Conservation (phyloP, 306 rosid species). For the Leucaena leucocephala region DNA sequence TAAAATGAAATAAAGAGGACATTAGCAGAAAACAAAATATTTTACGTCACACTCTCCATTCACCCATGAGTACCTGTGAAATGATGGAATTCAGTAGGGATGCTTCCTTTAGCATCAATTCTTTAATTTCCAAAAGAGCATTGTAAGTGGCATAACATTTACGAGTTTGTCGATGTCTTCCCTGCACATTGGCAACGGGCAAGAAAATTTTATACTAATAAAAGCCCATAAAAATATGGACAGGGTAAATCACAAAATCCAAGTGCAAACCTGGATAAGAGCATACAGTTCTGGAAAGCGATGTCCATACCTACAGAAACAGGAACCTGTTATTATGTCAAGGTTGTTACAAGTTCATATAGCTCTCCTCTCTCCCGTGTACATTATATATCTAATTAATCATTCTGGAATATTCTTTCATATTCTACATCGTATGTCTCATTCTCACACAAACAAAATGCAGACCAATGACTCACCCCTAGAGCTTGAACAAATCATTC, state of each 20-base stretch:
- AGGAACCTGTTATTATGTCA: constrained; percentile 30
- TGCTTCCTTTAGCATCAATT: constrained; percentile 84
- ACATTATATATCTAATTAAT: constrained; percentile 1
- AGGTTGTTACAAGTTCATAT: constrained; percentile 22
- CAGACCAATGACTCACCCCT: constrained; percentile 23
- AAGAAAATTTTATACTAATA: constrained; percentile 15
- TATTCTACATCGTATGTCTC: constrained; percentile 5
- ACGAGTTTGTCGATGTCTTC: constrained; percentile 78
- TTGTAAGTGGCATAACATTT: constrained; percentile 83
- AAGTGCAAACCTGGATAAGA: constrained; percentile 67
- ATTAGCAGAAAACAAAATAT: background rate
- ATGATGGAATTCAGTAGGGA: constrained; percentile 85
- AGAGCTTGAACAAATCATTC: constrained; percentile 11
- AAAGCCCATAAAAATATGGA: constrained; percentile 23
- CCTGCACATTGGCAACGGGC: constrained; percentile 48
- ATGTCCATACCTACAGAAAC: constrained; percentile 65
- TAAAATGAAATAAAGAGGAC: constrained; percentile 15
- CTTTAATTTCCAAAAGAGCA: constrained; percentile 91
- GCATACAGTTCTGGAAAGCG: constrained; percentile 75
- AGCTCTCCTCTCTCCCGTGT: constrained; percentile 15
- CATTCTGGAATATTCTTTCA: background rate
- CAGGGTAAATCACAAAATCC: constrained; percentile 22
- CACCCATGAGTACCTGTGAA: constrained; percentile 69
- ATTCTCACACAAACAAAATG: background rate
- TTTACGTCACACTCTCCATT: constrained; percentile 19